Evolutionary conservation across 495 filamentous ascomycete genomes (phyloP).

Genomic region (Penicillium macrosclerotiorum): DNA sequence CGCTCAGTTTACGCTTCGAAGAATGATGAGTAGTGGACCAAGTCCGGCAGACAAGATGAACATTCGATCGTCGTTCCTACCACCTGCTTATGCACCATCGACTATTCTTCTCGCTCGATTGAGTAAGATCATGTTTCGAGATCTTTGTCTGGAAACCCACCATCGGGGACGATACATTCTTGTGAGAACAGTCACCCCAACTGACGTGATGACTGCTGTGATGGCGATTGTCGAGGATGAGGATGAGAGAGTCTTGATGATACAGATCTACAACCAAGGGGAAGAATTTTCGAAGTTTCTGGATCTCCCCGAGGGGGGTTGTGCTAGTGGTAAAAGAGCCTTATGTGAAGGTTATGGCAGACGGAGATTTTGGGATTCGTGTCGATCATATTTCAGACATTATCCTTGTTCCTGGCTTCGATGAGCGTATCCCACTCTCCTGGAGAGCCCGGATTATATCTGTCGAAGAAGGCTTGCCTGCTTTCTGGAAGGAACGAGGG

Average conservation of each 20-base stretch:
- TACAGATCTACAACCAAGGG: slow-evolving; percentile 48
- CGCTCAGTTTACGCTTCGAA: slow-evolving; percentile 14
- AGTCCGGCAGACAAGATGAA: not conserved
- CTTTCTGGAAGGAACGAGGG: slow-evolving; percentile 39
- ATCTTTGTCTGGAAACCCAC: slow-evolving; percentile 49
- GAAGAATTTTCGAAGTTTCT: slow-evolving; percentile 16
- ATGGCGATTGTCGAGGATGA: slow-evolving; percentile 53
- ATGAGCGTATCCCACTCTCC: slow-evolving; percentile 29
- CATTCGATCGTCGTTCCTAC: slow-evolving; percentile 20
- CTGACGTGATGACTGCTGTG: slow-evolving; percentile 39
- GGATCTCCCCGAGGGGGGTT: slow-evolving; percentile 25
- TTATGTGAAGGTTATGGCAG: slow-evolving; percentile 39
- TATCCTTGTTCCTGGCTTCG: slow-evolving; percentile 26
- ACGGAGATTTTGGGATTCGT: slow-evolving; percentile 41
- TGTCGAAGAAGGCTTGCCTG: slow-evolving; percentile 20
- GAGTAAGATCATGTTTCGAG: slow-evolving; percentile 23
- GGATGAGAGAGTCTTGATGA: slow-evolving; percentile 37
- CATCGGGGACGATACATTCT: slow-evolving; percentile 47
- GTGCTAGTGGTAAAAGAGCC: slow-evolving; percentile 53
- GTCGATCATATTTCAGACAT: slow-evolving; percentile 56
- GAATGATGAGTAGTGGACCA: slow-evolving; percentile 4
- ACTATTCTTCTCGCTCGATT: slow-evolving; percentile 12
- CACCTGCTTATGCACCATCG: slow-evolving; percentile 24
- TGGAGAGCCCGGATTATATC: slow-evolving; percentile 29
- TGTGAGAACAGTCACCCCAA: slow-evolving; percentile 38